phyloP scores from a whole-genome alignment of 345 rosid genomes.

The Brassica incana region DNA sequence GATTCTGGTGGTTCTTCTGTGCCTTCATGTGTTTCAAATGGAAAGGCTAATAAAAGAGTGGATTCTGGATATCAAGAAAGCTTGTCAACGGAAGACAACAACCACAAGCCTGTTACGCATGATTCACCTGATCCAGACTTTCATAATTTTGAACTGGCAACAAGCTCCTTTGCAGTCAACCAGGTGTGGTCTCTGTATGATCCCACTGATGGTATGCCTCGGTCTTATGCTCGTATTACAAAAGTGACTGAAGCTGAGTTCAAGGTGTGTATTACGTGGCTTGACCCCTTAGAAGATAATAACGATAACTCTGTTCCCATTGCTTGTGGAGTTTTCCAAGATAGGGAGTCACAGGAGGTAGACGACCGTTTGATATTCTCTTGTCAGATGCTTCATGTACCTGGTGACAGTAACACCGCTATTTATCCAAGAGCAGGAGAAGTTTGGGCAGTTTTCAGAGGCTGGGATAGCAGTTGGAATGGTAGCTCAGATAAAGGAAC shows the following conservation, averaged over 20 bases:
- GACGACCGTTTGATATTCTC: constrained; percentile 65
- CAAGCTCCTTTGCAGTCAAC: constrained; percentile 56
- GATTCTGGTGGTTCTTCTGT: constrained; percentile 38
- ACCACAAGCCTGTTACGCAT: constrained; percentile 19
- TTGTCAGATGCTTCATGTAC: constrained; percentile 42
- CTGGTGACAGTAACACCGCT: constrained; percentile 27
- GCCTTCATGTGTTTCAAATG: constrained; percentile 15
- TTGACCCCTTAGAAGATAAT: constrained; percentile 53
- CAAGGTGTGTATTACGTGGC: constrained; percentile 72
- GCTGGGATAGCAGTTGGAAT: constrained; percentile 67
- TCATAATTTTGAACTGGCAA: constrained; percentile 57
- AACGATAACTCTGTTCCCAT: constrained; percentile 50
- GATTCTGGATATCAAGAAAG: constrained; percentile 35
- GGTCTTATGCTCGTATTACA: constrained; percentile 62
- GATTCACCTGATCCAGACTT: constrained; percentile 74
- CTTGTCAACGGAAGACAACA: constrained; percentile 30
- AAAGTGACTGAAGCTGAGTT: constrained; percentile 60
- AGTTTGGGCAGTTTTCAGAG: constrained; percentile 81
- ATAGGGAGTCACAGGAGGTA: constrained; percentile 43
- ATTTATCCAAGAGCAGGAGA: constrained; percentile 80
- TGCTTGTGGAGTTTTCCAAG: constrained; percentile 62
- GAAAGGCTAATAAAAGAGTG: constrained; percentile 33
- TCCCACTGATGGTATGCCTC: constrained; percentile 74
- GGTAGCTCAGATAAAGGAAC: constrained; percentile 48
- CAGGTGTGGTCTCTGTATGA: constrained; percentile 92